Conservation (phyloP, 2,329 filamentous ascomycete genomes). For the Trichoderma cornu-damae region DNA sequence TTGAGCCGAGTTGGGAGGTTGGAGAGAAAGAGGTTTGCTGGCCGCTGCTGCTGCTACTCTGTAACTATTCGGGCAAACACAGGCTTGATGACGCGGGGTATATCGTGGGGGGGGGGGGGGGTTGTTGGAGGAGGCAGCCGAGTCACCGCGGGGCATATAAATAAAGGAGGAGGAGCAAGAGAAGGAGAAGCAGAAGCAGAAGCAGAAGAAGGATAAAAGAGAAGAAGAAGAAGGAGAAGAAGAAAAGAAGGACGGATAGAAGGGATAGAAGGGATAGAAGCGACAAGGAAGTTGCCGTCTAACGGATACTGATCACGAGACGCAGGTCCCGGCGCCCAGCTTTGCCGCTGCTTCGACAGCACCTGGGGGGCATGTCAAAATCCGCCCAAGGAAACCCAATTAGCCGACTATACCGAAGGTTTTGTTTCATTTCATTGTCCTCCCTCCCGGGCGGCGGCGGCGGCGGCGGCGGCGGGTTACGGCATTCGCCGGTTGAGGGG, state of each 20-base stretch:
- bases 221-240: conserved; percentile 9
- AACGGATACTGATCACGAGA: conserved; percentile 17
- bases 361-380: neutral
- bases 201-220: conserved; percentile 8
- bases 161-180: conserved; percentile 10
- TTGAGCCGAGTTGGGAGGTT: neutral
- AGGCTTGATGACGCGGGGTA: conserved; percentile 12
- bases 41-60: neutral
- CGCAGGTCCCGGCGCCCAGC: neutral
- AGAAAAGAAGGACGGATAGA: conserved; percentile 5
- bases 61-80: no score
- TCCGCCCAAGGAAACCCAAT: neutral
- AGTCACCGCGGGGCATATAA: neutral
- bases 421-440: no score
- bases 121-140: conserved; percentile 18
- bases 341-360: no score
- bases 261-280: neutral
- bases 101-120: conserved; percentile 13
- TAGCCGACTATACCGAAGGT: conserved; percentile 19
- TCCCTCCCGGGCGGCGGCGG: no score
- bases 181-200: conserved; percentile 7
- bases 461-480: neutral
- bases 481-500: conserved; percentile 14
- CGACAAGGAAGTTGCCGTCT: neutral
- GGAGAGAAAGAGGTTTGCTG: neutral